A percentile compares a stretch with the other conserved stretches of the same genome.
These are phyloP conservation scores for Botrytis elliptica DNA, from an alignment of 2,329 filamentous ascomycete genomes.

Conservation along the genomic window DNA sequence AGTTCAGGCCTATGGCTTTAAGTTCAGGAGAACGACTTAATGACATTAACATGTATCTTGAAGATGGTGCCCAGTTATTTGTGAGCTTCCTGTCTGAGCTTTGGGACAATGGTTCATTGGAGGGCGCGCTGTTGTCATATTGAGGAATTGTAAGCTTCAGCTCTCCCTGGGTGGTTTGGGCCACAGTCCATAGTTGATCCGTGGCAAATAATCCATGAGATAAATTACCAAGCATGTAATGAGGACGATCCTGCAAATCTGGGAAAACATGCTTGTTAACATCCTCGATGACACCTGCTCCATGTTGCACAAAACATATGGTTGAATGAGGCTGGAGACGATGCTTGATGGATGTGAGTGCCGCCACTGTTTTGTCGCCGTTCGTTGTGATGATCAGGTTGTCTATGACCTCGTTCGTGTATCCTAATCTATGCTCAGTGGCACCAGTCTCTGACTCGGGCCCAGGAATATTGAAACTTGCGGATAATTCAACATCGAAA, in stretches of 20 bases:
- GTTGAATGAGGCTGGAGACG: conserved; percentile 68
- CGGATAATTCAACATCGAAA: conserved; percentile 37
- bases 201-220: conserved; percentile 43
- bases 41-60: conserved; percentile 60
- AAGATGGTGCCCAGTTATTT: conserved; percentile 46
- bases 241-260: conserved; percentile 62
- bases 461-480: conserved; percentile 32
- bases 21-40: conserved; percentile 63
- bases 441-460: conserved; percentile 27
- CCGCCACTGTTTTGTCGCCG: conserved; percentile 54
- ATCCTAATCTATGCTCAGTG: conserved; percentile 33
- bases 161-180: conserved; percentile 40
- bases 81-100: conserved; percentile 26
- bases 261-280: conserved; percentile 71
- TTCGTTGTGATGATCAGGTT: conserved; percentile 70
- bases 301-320: conserved; percentile 75
- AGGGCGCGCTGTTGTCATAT: not conserved
- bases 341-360: conserved; percentile 60
- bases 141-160: conserved; percentile 40
- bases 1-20: conserved; percentile 56
- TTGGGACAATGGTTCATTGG: not conserved
- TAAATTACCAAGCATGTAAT: conserved; percentile 58
- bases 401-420: conserved; percentile 51
- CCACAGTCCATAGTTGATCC: conserved; percentile 43
- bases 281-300: conserved; percentile 79